Conservation (phyloP, 2,329 filamentous ascomycete genomes). For the Apiospora koreana region DNA sequence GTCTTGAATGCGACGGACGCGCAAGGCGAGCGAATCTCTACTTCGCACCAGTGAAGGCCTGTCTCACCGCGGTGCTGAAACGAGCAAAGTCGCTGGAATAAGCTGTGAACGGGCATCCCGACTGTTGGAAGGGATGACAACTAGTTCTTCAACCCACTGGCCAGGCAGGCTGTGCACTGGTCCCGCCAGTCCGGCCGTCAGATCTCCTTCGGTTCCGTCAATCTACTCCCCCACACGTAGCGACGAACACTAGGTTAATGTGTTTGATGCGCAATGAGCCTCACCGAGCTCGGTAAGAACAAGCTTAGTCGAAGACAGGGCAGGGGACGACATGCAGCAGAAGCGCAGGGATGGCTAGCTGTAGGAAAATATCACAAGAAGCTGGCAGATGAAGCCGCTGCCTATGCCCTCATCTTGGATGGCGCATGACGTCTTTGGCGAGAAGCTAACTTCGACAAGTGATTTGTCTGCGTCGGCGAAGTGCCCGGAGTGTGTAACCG, state of each 20-base stretch:
- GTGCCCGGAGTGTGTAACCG: background rate
- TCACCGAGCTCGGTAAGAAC: background rate
- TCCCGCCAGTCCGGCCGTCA: conserved; percentile 1
- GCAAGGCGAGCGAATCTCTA: background rate
- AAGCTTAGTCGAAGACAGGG: background rate
- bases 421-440: background rate
- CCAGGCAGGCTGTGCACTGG: background rate
- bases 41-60: background rate
- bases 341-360: background rate
- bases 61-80: background rate
- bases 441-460: background rate
- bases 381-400: background rate
- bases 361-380: background rate
- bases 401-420: background rate
- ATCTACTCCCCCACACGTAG: background rate
- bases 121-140: background rate
- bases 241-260: background rate
- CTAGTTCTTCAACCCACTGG: background rate
- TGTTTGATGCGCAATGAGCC: conserved; percentile 9
- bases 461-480: background rate
- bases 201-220: conserved; percentile 1
- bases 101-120: background rate
- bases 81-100: background rate
- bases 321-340: background rate
- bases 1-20: background rate